Base-by-base conservation (phyloP, 2,329 filamentous ascomycete genomes). In the Phyllosticta citribraziliensis region DNA sequence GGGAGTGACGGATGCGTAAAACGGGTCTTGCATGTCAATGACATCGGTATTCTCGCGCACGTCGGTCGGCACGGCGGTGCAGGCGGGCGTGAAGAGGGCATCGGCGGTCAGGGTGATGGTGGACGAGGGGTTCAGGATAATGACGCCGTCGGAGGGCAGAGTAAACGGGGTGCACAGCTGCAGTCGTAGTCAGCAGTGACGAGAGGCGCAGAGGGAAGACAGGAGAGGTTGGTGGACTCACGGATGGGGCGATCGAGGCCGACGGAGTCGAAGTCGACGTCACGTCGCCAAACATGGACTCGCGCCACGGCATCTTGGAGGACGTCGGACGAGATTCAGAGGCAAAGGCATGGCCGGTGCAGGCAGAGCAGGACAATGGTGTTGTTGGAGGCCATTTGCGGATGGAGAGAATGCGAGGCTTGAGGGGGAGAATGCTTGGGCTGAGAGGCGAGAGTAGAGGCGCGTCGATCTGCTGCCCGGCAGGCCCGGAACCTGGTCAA, bases 1-100 rank as follows among this genome's bases (percentile, higher is more conserved):
- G 14, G 94, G 93, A 53, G 94, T 93, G 20, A 90, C 91, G 47
- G 92, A 96, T 60, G 92, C 88, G 74, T 96, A 96, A 74, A 99
- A 99, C 9, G 91, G 91, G 69, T 96, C 90, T 65, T 84, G 82
- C 60, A 89, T 84, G 73, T 91, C 85, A 59, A 72, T 60, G 62
- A 70, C 68, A 40, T 75, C 67, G 57, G 70, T 67, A 65, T 77
- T 69, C 65, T 78, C 74, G 75, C 75, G 50, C 71, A 68, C 25
- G 72, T 65, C 59, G 63, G 63, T 58, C 66, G 63, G 22, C 62
- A 62, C 52, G 40, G 56, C 56, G 57, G 74, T 71, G 19, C 85
- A 87, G 59, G 77, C 72, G 10, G 84, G 83, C 35, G 79, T 80
- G 73, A 85, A 88, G 64, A 86, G 73, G 66, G 83, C 82, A 64